Base-by-base conservation (phyloP, 2,329 filamentous ascomycete species). In the Didymella exigua region DNA sequence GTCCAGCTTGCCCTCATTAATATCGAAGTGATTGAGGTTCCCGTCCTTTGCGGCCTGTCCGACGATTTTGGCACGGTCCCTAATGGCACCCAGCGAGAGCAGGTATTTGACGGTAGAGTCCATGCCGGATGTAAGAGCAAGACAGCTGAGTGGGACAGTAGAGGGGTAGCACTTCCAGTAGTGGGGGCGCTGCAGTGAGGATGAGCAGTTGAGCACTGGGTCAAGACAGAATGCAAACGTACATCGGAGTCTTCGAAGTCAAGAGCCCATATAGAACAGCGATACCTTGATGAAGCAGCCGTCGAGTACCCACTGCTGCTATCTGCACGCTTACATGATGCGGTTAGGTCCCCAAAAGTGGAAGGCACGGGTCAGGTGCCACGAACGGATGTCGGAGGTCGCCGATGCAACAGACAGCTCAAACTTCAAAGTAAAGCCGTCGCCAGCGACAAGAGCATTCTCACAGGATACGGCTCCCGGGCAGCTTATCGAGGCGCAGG, bases 11-110 rank as follows among this genome's bases (percentile, higher is more conserved):
- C 78, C 77, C 79, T 92, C 85, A 72, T 96, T 91, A 37, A 96
- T 90, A 61, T 91, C 87, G 68, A 96, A 96, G 72, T 96, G 91
- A 58, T 83, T 84, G 56, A 96, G 81, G 59, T 89, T 63, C 13
- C 65, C 63, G 3, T 58, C 62, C 23, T 60, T 47, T 1, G 67
- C 67, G 5, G 66, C 67, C 37, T 68, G 55, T 10, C 65, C 66
- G 1, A 69, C 67, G 14, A 65, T 27, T 46, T 58, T 64, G 18
- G 67, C 60, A n/a, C 67, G 65, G n/a, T 70, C 67, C 24, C 67
- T 63, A 9, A 69, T 57, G 8, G 67, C 61, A n/a, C 49, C 44
- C 21, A 70, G 61, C 0, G 67, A 70, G 24, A 69, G 62, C 3
- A 69, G 62, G 8, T 70, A 67, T 44, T 66, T 62, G 24, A 67